A percentile compares a stretch with the other conserved stretches of the same genome.
Conservation (phyloP, 2,329 filamentous ascomycete species). For the Cryphonectria naterciae region DNA sequence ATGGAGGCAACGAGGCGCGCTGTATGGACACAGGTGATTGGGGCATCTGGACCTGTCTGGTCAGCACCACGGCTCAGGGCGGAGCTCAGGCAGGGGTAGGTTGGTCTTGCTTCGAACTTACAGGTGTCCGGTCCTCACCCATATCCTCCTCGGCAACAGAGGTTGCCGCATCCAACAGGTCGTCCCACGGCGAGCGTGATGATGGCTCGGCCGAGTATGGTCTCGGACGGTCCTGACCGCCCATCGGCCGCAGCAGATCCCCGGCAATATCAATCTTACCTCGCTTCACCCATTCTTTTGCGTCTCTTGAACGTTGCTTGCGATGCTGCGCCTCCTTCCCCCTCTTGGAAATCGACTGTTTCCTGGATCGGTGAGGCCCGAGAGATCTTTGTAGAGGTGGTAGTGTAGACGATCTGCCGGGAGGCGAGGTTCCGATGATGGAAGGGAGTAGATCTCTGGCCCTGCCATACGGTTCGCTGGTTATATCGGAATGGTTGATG, state of each 20-base stretch:
- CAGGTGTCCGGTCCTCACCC: conserved; percentile 87
- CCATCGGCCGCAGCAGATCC: conserved; percentile 63
- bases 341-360: conserved; percentile 83
- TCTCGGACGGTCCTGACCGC: conserved; percentile 74
- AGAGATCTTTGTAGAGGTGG: conserved; percentile 79
- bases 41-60: conserved; percentile 57
- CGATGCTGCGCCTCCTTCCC: conserved; percentile 78
- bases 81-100: neutral
- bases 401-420: conserved; percentile 84
- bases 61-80: conserved; percentile 37
- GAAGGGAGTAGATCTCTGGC: conserved; percentile 81
- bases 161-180: conserved; percentile 89
- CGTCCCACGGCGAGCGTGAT: conserved; percentile 86
- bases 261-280: conserved; percentile 55
- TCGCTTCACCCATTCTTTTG: conserved; percentile 66
- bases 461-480: conserved; percentile 72
- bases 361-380: conserved; percentile 74
- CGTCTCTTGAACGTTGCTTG: conserved; percentile 72
- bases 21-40: conserved; percentile 68
- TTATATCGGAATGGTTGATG: conserved; percentile 60
- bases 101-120: conserved; percentile 65
- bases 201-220: conserved; percentile 82
- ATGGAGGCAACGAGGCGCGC: conserved; percentile 64
- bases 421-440: conserved; percentile 79
- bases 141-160: conserved; percentile 83